Base-by-base conservation (phyloP, 176 grass and related monocot genomes). In the Zoysia pacifica region DNA sequence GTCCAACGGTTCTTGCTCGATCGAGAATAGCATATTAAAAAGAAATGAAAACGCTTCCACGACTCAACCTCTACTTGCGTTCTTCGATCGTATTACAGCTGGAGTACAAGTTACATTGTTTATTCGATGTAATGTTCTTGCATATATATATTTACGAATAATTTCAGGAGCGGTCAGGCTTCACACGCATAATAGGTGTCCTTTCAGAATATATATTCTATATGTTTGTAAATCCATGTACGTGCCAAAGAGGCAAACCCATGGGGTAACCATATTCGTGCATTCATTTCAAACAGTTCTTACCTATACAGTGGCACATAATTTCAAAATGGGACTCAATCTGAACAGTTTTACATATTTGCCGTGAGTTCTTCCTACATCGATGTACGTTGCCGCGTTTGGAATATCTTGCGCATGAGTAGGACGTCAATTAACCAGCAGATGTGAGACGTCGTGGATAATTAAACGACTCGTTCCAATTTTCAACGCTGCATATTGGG, bases 1-100 rank as follows among this genome's bases (percentile, higher is more conserved):
- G 38, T 28, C 4, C 51, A 69, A 69, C 11, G 60, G 59, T 28
- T 74, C 15, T 16, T 39, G 5, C 16, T 19, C 16, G 4, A 12
- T 28, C 8, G 46, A 45, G n/a, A 37, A 44, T 11, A 19, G 40
- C 15, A 15, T 67, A 55, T 55, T 15, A 55, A 18, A 44, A 59
- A 18, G 10, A 43, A 63, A 11, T 48, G 28, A 63, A 18, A 72
- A 72, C 64, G 4, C 75, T 85, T 72, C 13, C 63, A 85, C 39
- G 63, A 49, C 35, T 84, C 74, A 49, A 78, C 56, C 28, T 62
- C 43, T 48, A 19, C 7, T 60, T 60, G 4, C 58, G 11, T 76
- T 48, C 74, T 76, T 77, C 36, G 74, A 64, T n/a, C 7, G 59
- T 69, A 41, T 11, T 49, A 28, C 19, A 28, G 28, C 28, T 28